Evolutionary conservation across 75 land plant species (phyloP).

Genomic region (Azolla pinnata): DNA sequence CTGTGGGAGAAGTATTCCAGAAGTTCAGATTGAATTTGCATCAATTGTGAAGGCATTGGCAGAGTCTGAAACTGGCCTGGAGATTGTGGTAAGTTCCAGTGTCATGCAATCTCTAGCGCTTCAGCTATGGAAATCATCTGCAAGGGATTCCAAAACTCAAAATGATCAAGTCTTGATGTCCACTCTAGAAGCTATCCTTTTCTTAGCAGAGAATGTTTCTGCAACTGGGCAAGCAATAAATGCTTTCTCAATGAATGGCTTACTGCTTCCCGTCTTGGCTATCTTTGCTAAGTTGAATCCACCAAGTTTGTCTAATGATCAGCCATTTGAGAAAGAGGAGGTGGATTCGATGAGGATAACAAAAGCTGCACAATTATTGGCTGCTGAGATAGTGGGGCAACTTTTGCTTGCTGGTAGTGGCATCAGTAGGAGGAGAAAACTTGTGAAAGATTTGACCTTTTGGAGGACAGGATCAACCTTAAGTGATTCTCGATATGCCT

Average conservation of each 20-base stretch:
- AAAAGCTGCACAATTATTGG: slow-evolving; percentile 16
- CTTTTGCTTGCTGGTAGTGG: slow-evolving; percentile 40
- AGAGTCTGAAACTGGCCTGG: slow-evolving; percentile 9
- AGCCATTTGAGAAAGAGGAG: neutral
- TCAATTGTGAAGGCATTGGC: slow-evolving; percentile 21
- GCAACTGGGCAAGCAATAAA: slow-evolving; percentile 36
- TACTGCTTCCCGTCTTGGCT: slow-evolving; percentile 33
- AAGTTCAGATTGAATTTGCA: slow-evolving; percentile 27
- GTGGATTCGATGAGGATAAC: slow-evolving; percentile 2
- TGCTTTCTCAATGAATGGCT: slow-evolving; percentile 19
- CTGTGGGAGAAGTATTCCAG: slow-evolving; percentile 8
- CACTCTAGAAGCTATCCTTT: slow-evolving; percentile 24
- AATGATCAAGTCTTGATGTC: slow-evolving; percentile 27
- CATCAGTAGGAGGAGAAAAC: slow-evolving; percentile 35
- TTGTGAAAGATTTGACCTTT: slow-evolving; percentile 30
- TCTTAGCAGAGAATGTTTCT: slow-evolving; percentile 29
- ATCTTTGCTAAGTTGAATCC: slow-evolving; percentile 30
- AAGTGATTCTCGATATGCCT: slow-evolving; percentile 11
- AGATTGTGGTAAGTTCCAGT: slow-evolving; percentile 23
- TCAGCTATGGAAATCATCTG: slow-evolving; percentile 33
- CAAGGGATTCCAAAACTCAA: slow-evolving; percentile 8
- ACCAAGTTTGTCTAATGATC: slow-evolving; percentile 6
- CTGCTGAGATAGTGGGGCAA: slow-evolving; percentile 38
- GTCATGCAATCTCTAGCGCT: slow-evolving; percentile 28
- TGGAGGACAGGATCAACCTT: slow-evolving; percentile 19